Percentiles rank a stretch among this genome's conserved stretches.
These are phyloP conservation scores for Antitrichia curtipendula DNA, from an alignment of 225 moss, liverwort and hornwort genomes.

Conservation along the genomic window DNA sequence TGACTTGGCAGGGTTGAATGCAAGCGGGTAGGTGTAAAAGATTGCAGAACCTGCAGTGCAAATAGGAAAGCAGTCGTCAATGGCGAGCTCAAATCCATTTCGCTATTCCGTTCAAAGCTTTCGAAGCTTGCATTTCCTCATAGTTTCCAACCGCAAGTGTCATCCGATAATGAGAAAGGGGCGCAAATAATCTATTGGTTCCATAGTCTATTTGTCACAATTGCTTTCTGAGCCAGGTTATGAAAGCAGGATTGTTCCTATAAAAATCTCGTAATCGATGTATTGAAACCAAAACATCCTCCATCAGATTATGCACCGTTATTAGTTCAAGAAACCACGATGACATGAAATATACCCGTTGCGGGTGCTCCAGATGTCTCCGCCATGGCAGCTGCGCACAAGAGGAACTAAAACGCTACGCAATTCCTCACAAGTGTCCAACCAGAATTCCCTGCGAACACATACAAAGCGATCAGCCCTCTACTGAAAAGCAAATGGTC, in stretches of 20 bases:
- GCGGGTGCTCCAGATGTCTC: background rate
- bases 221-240: background rate
- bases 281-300: background rate
- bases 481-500: background rate
- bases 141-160: background rate
- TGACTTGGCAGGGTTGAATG: constrained; percentile 80
- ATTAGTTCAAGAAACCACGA: background rate
- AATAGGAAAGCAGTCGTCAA: background rate
- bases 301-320: background rate
- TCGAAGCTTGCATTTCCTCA: background rate
- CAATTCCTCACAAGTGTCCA: background rate
- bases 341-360: background rate
- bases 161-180: background rate
- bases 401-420: background rate
- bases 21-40: constrained; percentile 61
- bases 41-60: constrained; percentile 13
- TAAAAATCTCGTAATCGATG: background rate
- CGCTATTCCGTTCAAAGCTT: background rate
- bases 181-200: background rate
- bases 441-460: constrained; percentile 6
- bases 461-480: background rate
- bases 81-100: background rate
- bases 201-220: background rate
- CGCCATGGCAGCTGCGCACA: constrained; percentile 13
- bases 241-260: background rate